Evolutionary conservation across 306 rosid genomes (phyloP).

Genomic region (Arachis stenosperma): DNA sequence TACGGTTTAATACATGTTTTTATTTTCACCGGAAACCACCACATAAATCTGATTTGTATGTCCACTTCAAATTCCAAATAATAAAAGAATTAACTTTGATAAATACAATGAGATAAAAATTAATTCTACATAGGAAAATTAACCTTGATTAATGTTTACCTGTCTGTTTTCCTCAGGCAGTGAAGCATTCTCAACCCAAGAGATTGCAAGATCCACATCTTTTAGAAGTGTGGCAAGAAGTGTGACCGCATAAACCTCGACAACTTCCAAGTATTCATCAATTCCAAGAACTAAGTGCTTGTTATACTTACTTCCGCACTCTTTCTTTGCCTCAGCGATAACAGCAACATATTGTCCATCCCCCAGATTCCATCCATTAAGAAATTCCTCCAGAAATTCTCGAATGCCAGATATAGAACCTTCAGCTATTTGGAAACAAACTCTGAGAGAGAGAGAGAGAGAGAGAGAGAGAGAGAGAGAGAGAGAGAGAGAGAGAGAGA

Average conservation of each 20-base stretch:
- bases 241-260: constrained; percentile 60
- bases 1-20: background rate
- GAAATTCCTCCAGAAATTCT: constrained; percentile 68
- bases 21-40: constrained; percentile 19
- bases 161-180: constrained; percentile 71
- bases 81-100: constrained; percentile 11
- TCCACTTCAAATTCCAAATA: background rate
- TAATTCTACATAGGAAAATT: background rate
- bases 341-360: constrained; percentile 52
- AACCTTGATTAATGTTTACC: constrained; percentile 47
- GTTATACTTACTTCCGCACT: constrained; percentile 25
- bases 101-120: background rate
- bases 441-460: constrained; percentile 60
- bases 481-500: background rate
- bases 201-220: constrained; percentile 61
- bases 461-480: no score
- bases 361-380: constrained; percentile 66
- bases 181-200: constrained; percentile 78
- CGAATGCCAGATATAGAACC: constrained; percentile 47
- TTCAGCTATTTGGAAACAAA: constrained; percentile 61
- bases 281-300: constrained; percentile 47
- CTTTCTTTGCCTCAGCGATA: constrained; percentile 44
- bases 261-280: constrained; percentile 67
- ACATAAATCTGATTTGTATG: constrained; percentile 6
- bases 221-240: constrained; percentile 53